Evolutionary conservation across 257 asterid genomes (phyloP).

Genomic region (Solanum pinnatisectum): DNA sequence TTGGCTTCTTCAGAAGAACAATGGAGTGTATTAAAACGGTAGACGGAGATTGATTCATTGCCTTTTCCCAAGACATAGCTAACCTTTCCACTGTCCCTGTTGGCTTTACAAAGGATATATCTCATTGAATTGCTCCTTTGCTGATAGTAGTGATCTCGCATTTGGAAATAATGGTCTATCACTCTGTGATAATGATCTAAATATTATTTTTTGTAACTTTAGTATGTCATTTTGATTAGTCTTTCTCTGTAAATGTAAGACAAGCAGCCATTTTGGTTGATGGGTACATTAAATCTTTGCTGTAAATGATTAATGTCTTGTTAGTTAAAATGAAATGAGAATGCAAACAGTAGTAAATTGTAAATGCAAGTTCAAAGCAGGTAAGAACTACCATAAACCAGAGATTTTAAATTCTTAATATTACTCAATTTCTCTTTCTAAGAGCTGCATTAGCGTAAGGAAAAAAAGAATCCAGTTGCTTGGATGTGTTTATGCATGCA

Average conservation of each 20-base stretch:
- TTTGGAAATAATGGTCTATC: neutral
- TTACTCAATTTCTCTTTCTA: neutral
- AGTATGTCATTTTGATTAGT: neutral
- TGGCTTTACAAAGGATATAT: neutral
- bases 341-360: neutral
- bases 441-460: neutral
- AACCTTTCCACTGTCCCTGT: neutral
- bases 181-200: neutral
- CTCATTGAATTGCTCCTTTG: neutral
- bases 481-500: neutral
- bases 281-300: neutral
- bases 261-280: neutral
- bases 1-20: slow-evolving; percentile 2
- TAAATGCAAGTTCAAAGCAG: neutral
- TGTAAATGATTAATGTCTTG: neutral
- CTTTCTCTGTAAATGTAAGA: neutral
- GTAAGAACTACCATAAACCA: neutral
- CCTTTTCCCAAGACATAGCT: neutral
- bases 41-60: neutral
- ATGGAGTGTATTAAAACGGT: neutral
- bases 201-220: neutral
- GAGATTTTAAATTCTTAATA: neutral
- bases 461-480: neutral
- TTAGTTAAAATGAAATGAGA: neutral
- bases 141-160: neutral